Percentiles rank a stretch among this genome's conserved stretches.
Conservation (phyloP, 306 rosid species). For the Castanospermum australe region DNA sequence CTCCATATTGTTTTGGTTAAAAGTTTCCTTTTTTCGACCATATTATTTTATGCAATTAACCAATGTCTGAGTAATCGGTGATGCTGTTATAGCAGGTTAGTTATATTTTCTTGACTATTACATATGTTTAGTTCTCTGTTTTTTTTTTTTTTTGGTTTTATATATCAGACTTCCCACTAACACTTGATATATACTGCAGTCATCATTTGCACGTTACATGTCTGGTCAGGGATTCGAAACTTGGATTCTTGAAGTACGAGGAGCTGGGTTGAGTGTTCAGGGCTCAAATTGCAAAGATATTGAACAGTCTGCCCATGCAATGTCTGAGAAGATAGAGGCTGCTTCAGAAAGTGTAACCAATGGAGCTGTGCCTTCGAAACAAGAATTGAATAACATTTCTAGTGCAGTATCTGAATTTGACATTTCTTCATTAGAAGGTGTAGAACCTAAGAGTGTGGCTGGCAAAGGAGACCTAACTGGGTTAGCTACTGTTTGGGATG, state of each 20-base stretch:
- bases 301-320: conserved; percentile 56
- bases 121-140: background rate
- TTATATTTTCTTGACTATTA: background rate
- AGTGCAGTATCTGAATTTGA: conserved; percentile 40
- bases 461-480: conserved; percentile 39
- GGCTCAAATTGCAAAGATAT: conserved; percentile 53
- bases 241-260: conserved; percentile 96
- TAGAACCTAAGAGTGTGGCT: conserved; percentile 34
- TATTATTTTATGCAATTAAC: background rate
- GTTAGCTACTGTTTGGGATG: conserved; percentile 71
- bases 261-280: conserved; percentile 87
- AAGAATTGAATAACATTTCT: conserved; percentile 44
- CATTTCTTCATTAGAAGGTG: conserved; percentile 36
- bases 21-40: background rate
- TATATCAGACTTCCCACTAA: conserved; percentile 27
- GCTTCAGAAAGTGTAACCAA: conserved; percentile 45
- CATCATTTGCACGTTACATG: conserved; percentile 96
- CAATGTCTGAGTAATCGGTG: background rate
- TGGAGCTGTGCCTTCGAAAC: conserved; percentile 45
- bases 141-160: conserved; percentile 4
- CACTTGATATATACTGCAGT: conserved; percentile 53
- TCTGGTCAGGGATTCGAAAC: conserved; percentile 92
- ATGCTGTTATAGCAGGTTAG: background rate
- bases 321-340: conserved; percentile 78
- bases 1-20: background rate